Conservation (phyloP, 75 land plant genomes). For the Sequoiadendron giganteum region DNA sequence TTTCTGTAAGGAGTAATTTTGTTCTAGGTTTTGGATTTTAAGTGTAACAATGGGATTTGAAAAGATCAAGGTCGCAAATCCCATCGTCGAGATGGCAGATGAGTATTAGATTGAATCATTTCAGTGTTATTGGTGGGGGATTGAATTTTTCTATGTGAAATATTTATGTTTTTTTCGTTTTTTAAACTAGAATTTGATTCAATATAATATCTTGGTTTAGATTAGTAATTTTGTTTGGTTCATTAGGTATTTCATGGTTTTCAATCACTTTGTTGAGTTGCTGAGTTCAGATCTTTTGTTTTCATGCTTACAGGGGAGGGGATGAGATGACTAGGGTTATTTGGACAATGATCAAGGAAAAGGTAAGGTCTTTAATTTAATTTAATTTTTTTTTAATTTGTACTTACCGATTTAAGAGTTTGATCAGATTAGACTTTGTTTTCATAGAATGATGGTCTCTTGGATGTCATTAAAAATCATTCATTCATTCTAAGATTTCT, state of each 20-base stretch:
- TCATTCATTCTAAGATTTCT: neutral
- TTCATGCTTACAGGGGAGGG: conserved; percentile 67
- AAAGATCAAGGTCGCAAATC: conserved; percentile 72
- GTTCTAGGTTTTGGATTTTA: neutral
- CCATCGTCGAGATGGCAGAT: conserved; percentile 99
- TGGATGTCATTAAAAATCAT: no score
- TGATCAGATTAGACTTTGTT: neutral
- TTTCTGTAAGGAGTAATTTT: neutral
- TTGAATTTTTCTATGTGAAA: neutral
- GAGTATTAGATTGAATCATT: neutral
- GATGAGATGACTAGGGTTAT: conserved; percentile 97
- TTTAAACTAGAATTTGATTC: neutral
- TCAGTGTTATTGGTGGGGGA: neutral
- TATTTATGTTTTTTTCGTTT: neutral
- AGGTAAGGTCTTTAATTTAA: conserved; percentile 39
- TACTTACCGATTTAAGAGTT: neutral
- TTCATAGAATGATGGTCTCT: no score
- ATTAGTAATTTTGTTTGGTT: neutral
- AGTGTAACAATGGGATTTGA: conserved; percentile 39
- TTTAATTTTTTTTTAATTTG: conserved; percentile 3
- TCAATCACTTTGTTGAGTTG: neutral
- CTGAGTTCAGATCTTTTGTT: neutral
- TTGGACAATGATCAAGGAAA: conserved; percentile 91
- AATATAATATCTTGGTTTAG: neutral
- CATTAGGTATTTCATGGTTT: neutral